Evolutionary conservation across 306 rosid species (phyloP).

Genomic region (Casuarina cunninghamiana): DNA sequence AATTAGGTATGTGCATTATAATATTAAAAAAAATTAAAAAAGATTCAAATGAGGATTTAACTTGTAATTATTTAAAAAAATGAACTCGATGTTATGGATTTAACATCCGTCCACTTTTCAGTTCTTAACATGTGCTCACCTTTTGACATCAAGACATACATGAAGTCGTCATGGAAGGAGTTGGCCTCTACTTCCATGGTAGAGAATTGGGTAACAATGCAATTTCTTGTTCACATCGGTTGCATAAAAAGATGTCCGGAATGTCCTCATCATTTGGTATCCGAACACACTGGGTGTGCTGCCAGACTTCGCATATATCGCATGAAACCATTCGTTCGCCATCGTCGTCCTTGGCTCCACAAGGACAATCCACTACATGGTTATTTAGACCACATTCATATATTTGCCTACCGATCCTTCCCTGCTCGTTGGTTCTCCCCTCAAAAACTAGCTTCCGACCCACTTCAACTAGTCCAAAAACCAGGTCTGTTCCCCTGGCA

Average conservation of each 20-base stretch:
- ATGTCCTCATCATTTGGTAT: constrained; percentile 64
- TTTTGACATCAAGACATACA: not conserved
- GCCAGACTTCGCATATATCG: constrained; percentile 86
- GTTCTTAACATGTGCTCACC: not conserved
- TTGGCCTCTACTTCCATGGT: constrained; percentile 22
- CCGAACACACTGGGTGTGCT: constrained; percentile 76
- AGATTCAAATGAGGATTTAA: too few species aligned
- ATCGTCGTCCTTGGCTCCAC: constrained; percentile 84
- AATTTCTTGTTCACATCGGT: constrained; percentile 73
- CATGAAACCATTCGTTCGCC: constrained; percentile 83
- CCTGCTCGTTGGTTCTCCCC: constrained; percentile 33
- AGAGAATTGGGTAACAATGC: constrained; percentile 46
- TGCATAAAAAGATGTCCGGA: constrained; percentile 77
- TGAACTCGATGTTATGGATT: not conserved
- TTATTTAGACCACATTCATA: constrained; percentile 43
- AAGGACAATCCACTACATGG: constrained; percentile 51
- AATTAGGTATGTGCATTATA: too few species aligned
- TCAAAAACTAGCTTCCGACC: constrained; percentile 62
- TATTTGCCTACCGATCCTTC: constrained; percentile 24
- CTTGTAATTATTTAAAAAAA: too few species aligned
- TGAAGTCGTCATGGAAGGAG: not conserved
- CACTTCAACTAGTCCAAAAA: constrained; percentile 50
- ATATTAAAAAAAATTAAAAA: too few species aligned
- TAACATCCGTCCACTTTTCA: not conserved
- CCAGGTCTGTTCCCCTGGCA: constrained; percentile 50